These are phyloP conservation scores for Aspergillus spinulosporus DNA, from an alignment of 2,329 filamentous ascomycete genomes.

Conservation along the genomic window DNA sequence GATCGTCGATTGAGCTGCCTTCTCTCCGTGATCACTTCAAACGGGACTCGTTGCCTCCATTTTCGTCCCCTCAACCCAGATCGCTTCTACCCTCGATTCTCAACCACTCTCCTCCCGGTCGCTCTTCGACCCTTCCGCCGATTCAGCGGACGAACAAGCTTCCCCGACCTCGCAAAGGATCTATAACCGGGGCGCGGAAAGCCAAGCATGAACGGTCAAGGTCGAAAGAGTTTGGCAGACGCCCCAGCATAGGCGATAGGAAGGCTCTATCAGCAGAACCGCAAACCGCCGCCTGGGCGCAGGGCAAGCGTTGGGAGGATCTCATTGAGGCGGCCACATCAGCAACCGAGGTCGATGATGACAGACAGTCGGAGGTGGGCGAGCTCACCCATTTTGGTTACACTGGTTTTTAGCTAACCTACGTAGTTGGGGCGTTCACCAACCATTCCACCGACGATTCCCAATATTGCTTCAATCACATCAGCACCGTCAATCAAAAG, in stretches of 20 bases:
- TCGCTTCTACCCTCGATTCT: conserved; percentile 82
- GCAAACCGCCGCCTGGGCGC: conserved; percentile 66
- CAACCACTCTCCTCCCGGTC: conserved; percentile 74
- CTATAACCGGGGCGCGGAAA: conserved; percentile 72
- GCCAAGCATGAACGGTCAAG: conserved; percentile 77
- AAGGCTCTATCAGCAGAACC: conserved; percentile 89
- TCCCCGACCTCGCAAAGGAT: conserved; percentile 77
- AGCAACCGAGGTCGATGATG: conserved; percentile 85
- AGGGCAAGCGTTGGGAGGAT: conserved; percentile 93
- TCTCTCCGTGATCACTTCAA: conserved; percentile 68
- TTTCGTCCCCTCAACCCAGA: conserved; percentile 62
- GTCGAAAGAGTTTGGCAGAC: conserved; percentile 72
- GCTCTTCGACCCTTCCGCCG: conserved; percentile 84
- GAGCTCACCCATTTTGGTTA: neutral
- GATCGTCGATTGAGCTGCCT: conserved; percentile 68
- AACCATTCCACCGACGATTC: conserved; percentile 41
- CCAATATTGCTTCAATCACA: conserved; percentile 41
- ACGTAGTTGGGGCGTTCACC: conserved; percentile 42
- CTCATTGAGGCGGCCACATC: conserved; percentile 92
- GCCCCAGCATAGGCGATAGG: conserved; percentile 70
- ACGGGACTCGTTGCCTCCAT: conserved; percentile 69
- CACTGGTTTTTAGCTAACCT: neutral
- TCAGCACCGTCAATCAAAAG: conserved; percentile 46
- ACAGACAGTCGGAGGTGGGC: conserved; percentile 76
- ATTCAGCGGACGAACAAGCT: conserved; percentile 72